Base-by-base conservation (phyloP, 345 rosid genomes). In the Xanthoceras sorbifolium region DNA sequence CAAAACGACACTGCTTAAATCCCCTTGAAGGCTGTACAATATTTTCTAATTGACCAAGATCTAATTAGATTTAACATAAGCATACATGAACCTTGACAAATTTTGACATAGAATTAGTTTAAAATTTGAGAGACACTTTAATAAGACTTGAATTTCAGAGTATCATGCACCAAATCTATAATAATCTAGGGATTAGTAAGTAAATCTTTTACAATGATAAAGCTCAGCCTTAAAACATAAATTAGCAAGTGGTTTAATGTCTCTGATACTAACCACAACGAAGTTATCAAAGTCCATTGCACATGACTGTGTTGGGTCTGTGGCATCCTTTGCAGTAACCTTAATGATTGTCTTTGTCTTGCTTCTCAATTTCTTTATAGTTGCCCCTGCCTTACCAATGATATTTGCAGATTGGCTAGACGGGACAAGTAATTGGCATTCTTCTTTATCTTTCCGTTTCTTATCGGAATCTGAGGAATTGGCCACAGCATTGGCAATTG, bases 261-360 rank as follows among this genome's bases (percentile, higher is more conserved):
- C 46, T 73, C 34, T 44, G 73, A 72, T 64, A 79, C 95, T 82
- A 82, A 93, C 99, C 92, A 70, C 60, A 76, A 94, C 72, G 81
- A 96, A 87, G 81, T 94, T 94, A 83, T 94, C 99, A 66, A 91
- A 96, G 65, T 91, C 93, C 97, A 96, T 85, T 9, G 98, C 99
- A 84, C 98, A 96, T 3, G 94, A 85, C 25, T 96, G 99, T 25
- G 88, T 85, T 26, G 97, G 94, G 72, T 94, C 98, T 9, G 93
- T 69, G 10, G 86, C 85, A 84, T 96, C 94, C 92, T 91, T 96
- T 42, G 98, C 76, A 54, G 79, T 82, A 74, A 96, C 85, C 84
- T 87, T 96, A 64, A 96, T 85, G 46, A 59, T 83, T 8, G 95
- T 79, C 85, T 90, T 86, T 0, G 93, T 89, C 85, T 89, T 94